phyloP scores from a whole-genome alignment of 345 rosid genomes.

The Xanthoceras sorbifolium region DNA sequence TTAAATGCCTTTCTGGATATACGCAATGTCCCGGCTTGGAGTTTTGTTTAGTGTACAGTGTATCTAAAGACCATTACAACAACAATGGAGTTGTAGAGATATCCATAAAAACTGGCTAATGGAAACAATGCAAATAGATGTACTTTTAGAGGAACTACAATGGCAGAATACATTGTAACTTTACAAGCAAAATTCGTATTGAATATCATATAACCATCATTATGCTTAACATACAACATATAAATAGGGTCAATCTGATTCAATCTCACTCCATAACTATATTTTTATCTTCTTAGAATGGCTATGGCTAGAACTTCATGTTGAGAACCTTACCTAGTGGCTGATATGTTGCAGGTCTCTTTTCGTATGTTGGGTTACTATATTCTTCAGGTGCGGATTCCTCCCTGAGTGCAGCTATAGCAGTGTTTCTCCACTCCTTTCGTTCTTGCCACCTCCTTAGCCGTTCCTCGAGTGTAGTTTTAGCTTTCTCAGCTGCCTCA shows the following conservation, averaged over 20 bases:
- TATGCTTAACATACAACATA: neutral
- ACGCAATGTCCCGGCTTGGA: too few relatives aligned
- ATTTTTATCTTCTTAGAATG: neutral
- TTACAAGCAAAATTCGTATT: neutral
- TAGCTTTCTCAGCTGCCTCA: constrained; percentile 55
- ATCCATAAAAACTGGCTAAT: neutral
- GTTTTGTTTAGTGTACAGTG: too few relatives aligned
- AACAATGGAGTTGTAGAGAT: neutral
- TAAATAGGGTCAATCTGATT: neutral
- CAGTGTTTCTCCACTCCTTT: constrained; percentile 50
- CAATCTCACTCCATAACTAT: neutral
- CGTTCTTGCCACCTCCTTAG: constrained; percentile 40
- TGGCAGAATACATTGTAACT: too few relatives aligned
- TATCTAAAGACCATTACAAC: neutral
- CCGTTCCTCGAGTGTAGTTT: constrained; percentile 40
- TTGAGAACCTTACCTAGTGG: constrained; percentile 57
- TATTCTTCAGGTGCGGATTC: constrained; percentile 30
- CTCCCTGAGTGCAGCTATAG: constrained; percentile 43
- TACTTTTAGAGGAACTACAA: too few relatives aligned
- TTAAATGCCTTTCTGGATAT: too few relatives aligned
- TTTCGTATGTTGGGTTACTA: constrained; percentile 18
- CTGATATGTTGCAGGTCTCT: constrained; percentile 23
- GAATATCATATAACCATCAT: too few relatives aligned
- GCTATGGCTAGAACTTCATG: constrained; percentile 37
- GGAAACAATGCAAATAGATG: too few relatives aligned